These are phyloP conservation scores for Apiospora koreana DNA, from an alignment of 2,329 filamentous ascomycete species.

Conservation along the genomic window DNA sequence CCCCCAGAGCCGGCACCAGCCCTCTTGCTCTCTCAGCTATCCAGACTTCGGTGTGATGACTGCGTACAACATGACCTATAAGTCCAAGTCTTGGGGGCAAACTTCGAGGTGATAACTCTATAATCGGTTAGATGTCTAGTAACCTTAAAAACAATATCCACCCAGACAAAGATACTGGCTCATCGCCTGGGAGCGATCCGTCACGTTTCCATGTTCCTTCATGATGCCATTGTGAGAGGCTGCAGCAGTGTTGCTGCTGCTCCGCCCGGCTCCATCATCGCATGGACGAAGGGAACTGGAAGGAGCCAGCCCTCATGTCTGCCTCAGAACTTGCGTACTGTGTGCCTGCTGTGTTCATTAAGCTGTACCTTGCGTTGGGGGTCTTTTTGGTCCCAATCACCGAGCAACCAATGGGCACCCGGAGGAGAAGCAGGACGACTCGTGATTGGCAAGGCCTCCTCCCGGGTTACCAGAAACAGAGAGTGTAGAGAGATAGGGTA, in stretches of 20 bases:
- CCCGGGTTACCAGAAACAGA: background rate
- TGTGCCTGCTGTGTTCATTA: background rate
- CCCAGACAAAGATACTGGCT: background rate
- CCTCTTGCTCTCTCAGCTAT: background rate
- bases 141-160: background rate
- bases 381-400: background rate
- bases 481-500: background rate
- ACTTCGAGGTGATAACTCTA: background rate
- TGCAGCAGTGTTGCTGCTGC: background rate
- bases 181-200: background rate
- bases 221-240: conserved; percentile 1
- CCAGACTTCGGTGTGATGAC: background rate
- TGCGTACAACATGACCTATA: background rate
- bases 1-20: background rate
- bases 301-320: background rate
- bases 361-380: conserved; percentile 6
- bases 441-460: background rate
- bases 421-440: background rate
- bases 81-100: background rate
- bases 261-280: background rate
- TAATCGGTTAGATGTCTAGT: background rate
- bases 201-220: background rate
- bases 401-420: background rate
- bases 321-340: background rate
- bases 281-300: background rate